phyloP scores from a whole-genome alignment of 1,284 basidiomycete species.

The Melanopsichium pennsylvanicum region DNA sequence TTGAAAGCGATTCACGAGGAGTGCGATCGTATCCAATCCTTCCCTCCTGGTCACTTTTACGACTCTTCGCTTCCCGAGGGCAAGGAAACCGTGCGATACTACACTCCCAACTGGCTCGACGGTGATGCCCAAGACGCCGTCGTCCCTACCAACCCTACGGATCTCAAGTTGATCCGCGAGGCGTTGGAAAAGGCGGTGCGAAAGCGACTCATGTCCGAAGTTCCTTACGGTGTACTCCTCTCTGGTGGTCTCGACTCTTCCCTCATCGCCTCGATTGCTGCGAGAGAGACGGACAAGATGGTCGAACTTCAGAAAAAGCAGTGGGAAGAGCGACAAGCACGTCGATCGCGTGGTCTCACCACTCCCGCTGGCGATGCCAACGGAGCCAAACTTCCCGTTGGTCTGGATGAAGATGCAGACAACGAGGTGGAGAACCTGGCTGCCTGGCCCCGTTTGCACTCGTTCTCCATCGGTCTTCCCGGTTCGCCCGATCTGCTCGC shows the following conservation, averaged over 20 bases:
- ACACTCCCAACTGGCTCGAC: constrained; percentile 65
- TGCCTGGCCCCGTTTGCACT: constrained; percentile 96
- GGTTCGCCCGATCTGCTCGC: constrained; percentile 95
- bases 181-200: constrained; percentile 89
- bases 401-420: constrained; percentile 63
- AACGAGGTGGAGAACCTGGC: constrained; percentile 68
- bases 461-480: constrained; percentile 95
- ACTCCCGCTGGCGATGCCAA: constrained; percentile 59
- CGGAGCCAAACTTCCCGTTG: constrained; percentile 66
- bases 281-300: constrained; percentile 91
- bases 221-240: constrained; percentile 95
- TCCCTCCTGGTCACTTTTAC: constrained; percentile 91
- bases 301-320: constrained; percentile 68
- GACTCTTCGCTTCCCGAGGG: constrained; percentile 61
- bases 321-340: constrained; percentile 69
- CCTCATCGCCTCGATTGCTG: constrained; percentile 95
- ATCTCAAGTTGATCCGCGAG: constrained; percentile 73
- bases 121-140: constrained; percentile 69
- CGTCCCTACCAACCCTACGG: constrained; percentile 75
- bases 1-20: constrained; percentile 91
- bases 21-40: constrained; percentile 92
- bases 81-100: constrained; percentile 66
- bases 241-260: constrained; percentile 96
- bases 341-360: constrained; percentile 48
- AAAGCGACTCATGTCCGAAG: constrained; percentile 98